phyloP scores from a whole-genome alignment of 2,329 filamentous ascomycete species.

The Alternaria hordeiaustralica region DNA sequence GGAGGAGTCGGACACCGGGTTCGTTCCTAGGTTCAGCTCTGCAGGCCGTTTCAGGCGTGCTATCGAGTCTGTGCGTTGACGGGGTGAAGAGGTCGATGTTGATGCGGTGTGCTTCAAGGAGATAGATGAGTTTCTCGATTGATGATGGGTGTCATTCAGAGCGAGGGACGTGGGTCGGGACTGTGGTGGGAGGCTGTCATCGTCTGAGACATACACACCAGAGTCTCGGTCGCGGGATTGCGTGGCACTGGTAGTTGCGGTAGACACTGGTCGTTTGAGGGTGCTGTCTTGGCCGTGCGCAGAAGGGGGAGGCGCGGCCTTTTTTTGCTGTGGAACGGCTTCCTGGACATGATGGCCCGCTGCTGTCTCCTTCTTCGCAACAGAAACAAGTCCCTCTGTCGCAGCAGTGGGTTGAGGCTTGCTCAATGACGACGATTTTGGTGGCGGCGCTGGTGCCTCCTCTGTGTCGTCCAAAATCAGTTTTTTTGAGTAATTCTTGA shows the following conservation, averaged over 20 bases:
- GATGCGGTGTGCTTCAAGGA: constrained; percentile 12
- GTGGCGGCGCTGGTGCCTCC: neutral
- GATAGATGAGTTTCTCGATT: constrained; percentile 16
- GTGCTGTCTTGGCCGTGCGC: neutral
- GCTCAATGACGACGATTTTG: neutral
- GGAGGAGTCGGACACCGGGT: constrained; percentile 1
- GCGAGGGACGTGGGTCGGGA: constrained; percentile 18
- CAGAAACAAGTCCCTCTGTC: neutral
- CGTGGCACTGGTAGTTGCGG: neutral
- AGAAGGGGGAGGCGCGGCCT: neutral
- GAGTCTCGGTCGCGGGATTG: constrained; percentile 29
- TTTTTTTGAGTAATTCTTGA: neutral
- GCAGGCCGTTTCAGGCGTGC: constrained; percentile 35
- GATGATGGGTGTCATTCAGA: constrained; percentile 15
- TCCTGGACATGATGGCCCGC: neutral
- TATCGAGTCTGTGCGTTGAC: constrained; percentile 18
- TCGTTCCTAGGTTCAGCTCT: constrained; percentile 36
- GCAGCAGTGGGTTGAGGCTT: neutral
- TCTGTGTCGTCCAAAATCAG: neutral
- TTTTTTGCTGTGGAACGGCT: neutral
- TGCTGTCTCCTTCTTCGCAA: neutral
- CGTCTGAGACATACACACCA: constrained; percentile 32
- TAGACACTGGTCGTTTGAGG: neutral
- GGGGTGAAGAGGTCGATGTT: constrained; percentile 4
- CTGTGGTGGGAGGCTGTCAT: constrained; percentile 9